Base-by-base conservation (phyloP, 1,284 basidiomycete species). In the Apiotrichum siamense region DNA sequence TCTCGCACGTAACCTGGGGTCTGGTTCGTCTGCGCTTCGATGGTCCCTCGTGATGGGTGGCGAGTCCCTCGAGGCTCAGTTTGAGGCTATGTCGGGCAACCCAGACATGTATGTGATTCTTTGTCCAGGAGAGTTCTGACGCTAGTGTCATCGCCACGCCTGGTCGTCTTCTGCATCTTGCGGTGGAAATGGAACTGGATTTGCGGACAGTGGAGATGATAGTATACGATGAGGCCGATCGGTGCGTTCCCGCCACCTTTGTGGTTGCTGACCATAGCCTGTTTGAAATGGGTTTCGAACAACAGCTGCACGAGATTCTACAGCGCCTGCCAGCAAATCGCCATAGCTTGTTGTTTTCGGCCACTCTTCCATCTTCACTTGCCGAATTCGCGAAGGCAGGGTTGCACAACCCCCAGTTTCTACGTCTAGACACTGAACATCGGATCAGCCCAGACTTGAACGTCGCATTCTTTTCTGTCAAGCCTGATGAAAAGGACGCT, bases 351-450 rank as follows among this genome's bases (percentile, higher is more conserved):
- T 80, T 97, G 3, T 97, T 97, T 75, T 97, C 92, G 1, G 96
- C 96, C 0, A 98, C 96, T 0, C 78, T 99, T 4, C 96, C 96
- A 2, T 93, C 94, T 66, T 86, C 88, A 5, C 81, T 99, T 9
- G 92, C 97, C 47, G 94, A 97, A 53, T 99, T 99, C 65, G 92
- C 96, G 21, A 94, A 93, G 66, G 96, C 96, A 13, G 96, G 96
- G 26, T 77, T 99, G 20, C 83, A 87, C 58, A 87, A 96, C 63
- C 96, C 96, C 3, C 91, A 92, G 65, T 84, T 99, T 39, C 86
- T 98, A 18, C 86, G 96, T 23, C 79, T 98, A 32, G 96, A 98
- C 66, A 85, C 89, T 4, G 96, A 99, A 68, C 87, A 86, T 69
- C 97, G 97, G 74, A 91, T 99, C 69, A 94, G 90, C 63, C 76